phyloP scores from a whole-genome alignment of 1,284 basidiomycete genomes.

The Melampsora americana region DNA sequence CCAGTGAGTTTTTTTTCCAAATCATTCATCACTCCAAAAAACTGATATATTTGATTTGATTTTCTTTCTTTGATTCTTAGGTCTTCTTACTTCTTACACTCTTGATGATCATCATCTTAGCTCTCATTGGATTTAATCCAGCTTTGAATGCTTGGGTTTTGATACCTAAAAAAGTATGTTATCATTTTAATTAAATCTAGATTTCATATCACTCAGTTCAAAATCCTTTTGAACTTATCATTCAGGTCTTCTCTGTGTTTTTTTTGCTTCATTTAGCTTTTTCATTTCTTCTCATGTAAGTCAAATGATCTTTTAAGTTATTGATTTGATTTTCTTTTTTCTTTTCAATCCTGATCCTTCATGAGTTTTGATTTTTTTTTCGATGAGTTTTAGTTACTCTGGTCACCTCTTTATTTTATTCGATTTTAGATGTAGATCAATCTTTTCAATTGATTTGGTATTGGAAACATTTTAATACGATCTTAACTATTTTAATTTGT shows the following conservation, averaged over 20 bases:
- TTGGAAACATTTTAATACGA: constrained; percentile 41
- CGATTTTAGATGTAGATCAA: constrained; percentile 35
- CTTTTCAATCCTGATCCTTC: too few species aligned
- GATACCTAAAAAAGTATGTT: constrained; percentile 33
- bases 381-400: constrained; percentile 14
- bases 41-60: not conserved
- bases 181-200: not conserved
- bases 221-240: not conserved
- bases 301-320: too few species aligned
- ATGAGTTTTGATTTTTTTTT: too few species aligned
- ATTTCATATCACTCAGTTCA: not conserved
- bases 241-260: not conserved
- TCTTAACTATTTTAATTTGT: constrained; percentile 26
- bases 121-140: constrained; percentile 16
- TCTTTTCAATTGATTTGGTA: constrained; percentile 39
- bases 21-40: not conserved
- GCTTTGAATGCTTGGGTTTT: constrained; percentile 12
- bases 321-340: not conserved
- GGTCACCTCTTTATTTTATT: constrained; percentile 34
- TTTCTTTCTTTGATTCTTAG: constrained; percentile 22
- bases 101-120: constrained; percentile 16
- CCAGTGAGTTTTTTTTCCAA: constrained; percentile 16
- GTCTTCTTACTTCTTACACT: constrained; percentile 26
- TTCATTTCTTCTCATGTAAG: constrained; percentile 42
- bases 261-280: constrained; percentile 22